These are phyloP conservation scores for Globisporangium lucens DNA, from an alignment of 352 stramenopile species.

Conservation along the genomic window DNA sequence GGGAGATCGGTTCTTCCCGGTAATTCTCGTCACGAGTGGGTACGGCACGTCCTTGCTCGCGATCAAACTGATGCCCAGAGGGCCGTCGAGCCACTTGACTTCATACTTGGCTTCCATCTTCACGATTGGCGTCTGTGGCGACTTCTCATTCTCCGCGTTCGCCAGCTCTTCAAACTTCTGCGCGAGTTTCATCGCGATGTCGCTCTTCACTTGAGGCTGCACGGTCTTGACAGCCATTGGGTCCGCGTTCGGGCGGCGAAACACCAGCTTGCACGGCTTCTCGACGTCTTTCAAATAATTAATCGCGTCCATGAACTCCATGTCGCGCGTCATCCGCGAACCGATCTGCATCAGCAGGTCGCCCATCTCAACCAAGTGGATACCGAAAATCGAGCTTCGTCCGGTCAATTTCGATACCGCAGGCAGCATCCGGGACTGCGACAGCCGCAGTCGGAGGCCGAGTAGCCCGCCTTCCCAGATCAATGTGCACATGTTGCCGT, in stretches of 20 bases:
- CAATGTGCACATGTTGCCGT: slow-evolving; percentile 73
- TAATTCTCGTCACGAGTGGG: slow-evolving; percentile 84
- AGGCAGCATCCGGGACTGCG: slow-evolving; percentile 74
- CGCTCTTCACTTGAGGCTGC: slow-evolving; percentile 65
- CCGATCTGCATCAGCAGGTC: slow-evolving; percentile 80
- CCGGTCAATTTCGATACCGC: slow-evolving; percentile 84
- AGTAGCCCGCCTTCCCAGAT: slow-evolving; percentile 83
- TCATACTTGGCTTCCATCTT: slow-evolving; percentile 85
- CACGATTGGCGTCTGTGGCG: slow-evolving; percentile 55
- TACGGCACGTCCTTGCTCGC: slow-evolving; percentile 86
- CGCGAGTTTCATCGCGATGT: slow-evolving; percentile 65
- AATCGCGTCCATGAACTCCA: slow-evolving; percentile 86
- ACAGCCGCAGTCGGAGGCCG: slow-evolving; percentile 73
- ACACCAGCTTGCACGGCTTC: slow-evolving; percentile 79
- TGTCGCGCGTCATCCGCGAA: slow-evolving; percentile 58
- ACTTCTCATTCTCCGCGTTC: slow-evolving; percentile 68
- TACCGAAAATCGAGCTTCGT: slow-evolving; percentile 80
- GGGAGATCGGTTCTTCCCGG: slow-evolving; percentile 83
- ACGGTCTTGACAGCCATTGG: slow-evolving; percentile 79
- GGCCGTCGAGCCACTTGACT: slow-evolving; percentile 85
- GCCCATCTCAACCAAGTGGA: slow-evolving; percentile 82
- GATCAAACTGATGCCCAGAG: slow-evolving; percentile 84
- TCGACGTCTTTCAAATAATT: slow-evolving; percentile 74
- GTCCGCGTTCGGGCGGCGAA: slow-evolving; percentile 60
- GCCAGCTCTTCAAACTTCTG: slow-evolving; percentile 78